These are phyloP conservation scores for Beauveria pseudobassiana DNA, from an alignment of 2,329 filamentous ascomycete species.

Conservation along the genomic window DNA sequence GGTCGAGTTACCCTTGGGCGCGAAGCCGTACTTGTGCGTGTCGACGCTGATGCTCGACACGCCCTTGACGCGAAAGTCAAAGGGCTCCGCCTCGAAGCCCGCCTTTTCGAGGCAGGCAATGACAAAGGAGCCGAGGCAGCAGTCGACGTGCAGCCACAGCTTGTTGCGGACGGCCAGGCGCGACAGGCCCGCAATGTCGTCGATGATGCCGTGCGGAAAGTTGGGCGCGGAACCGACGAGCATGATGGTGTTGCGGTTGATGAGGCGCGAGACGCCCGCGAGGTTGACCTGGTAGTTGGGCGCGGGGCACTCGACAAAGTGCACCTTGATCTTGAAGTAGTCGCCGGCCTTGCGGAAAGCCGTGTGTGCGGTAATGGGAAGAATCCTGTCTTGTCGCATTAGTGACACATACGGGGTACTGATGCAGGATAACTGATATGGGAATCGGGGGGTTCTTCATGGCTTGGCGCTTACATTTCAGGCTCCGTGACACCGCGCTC, in stretches of 20 bases:
- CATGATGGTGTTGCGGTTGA: conserved; percentile 90
- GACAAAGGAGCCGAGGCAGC: conserved; percentile 92
- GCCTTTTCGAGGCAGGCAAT: conserved; percentile 86
- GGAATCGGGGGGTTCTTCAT: not conserved
- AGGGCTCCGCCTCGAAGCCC: conserved; percentile 81
- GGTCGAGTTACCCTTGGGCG: conserved; percentile 93
- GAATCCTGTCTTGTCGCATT: conserved; percentile 52
- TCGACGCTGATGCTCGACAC: conserved; percentile 95
- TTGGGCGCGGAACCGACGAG: conserved; percentile 94
- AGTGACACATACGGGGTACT: not conserved
- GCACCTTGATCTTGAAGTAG: conserved; percentile 95
- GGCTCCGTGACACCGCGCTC: conserved; percentile 87
- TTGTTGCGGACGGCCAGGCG: conserved; percentile 71
- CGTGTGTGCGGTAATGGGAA: conserved; percentile 90
- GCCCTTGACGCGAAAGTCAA: conserved; percentile 90
- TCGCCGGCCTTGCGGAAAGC: conserved; percentile 92
- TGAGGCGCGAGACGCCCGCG: conserved; percentile 67
- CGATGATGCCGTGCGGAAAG: conserved; percentile 96
- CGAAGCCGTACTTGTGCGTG: conserved; percentile 98
- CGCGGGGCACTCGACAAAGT: conserved; percentile 79
- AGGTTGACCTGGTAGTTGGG: conserved; percentile 81
- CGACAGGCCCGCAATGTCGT: conserved; percentile 82
- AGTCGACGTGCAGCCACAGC: conserved; percentile 90
- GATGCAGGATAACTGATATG: too few species aligned
- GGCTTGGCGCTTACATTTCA: conserved; percentile 63